A percentile compares a stretch with the other conserved stretches of the same genome.
Evolutionary conservation across 441 rosid species (phyloP).

Genomic region (Gossypium davidsonii): DNA sequence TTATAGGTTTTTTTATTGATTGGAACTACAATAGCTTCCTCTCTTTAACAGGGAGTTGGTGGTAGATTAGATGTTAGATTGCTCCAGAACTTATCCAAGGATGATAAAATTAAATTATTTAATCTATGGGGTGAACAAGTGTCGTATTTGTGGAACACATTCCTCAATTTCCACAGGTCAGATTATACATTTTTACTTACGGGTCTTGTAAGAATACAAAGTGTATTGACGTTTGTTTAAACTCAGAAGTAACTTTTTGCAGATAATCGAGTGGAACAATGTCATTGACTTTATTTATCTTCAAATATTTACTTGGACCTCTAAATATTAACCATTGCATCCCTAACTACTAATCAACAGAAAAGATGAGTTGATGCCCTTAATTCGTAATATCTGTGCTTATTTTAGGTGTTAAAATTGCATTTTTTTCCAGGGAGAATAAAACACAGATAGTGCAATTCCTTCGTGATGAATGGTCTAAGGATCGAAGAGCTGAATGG

Average conservation of each 20-base stretch:
- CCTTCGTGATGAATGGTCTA: slow-evolving; percentile 64
- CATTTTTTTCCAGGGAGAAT: slow-evolving; percentile 49
- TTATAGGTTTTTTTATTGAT: slow-evolving; percentile 4
- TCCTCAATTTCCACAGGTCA: slow-evolving; percentile 87
- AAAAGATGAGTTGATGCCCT: not conserved
- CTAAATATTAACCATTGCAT: not conserved
- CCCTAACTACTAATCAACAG: not conserved
- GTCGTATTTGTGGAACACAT: slow-evolving; percentile 61
- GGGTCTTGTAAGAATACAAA: not conserved
- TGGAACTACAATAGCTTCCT: slow-evolving; percentile 11
- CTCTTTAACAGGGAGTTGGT: slow-evolving; percentile 44
- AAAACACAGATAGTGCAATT: slow-evolving; percentile 53
- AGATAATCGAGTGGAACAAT: not conserved
- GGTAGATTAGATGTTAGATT: slow-evolving; percentile 28
- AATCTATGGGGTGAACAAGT: slow-evolving; percentile 59
- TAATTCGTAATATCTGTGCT: not conserved
- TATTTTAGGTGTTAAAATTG: slow-evolving; percentile 11
- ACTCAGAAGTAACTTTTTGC: not conserved
- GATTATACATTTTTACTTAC: not conserved
- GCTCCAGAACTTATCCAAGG: slow-evolving; percentile 39
- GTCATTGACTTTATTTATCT: not conserved
- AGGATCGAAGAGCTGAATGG: slow-evolving; percentile 90
- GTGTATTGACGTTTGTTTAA: not conserved
- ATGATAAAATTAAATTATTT: slow-evolving; percentile 42
- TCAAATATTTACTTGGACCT: not conserved